Percentiles rank a stretch among this genome's conserved stretches.
phyloP scores from a whole-genome alignment of 208 protist species.

The Crithidia sp. region DNA sequence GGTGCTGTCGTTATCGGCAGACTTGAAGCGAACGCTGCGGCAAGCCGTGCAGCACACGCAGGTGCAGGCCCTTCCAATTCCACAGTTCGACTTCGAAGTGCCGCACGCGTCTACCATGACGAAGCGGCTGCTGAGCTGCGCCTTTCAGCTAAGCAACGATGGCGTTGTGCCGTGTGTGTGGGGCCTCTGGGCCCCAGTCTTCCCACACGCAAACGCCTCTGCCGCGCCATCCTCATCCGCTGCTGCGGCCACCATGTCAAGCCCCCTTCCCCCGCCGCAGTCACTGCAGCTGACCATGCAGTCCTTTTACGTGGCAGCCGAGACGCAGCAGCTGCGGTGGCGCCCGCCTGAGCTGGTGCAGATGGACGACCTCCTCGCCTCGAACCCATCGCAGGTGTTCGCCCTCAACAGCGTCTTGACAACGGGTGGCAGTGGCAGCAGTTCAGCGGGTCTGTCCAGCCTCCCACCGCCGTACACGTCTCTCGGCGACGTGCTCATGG shows the following conservation, averaged over 20 bases:
- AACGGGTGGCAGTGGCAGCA: neutral
- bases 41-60: conserved; percentile 28
- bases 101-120: conserved; percentile 9
- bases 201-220: neutral
- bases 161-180: conserved; percentile 47
- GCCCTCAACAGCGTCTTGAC: conserved; percentile 31
- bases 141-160: conserved; percentile 57
- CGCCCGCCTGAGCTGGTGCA: conserved; percentile 36
- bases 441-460: neutral
- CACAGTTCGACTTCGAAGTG: conserved; percentile 32
- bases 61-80: conserved; percentile 29
- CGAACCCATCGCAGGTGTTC: conserved; percentile 48
- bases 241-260: neutral
- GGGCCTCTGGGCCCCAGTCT: conserved; percentile 38
- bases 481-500: conserved; percentile 22
- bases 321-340: conserved; percentile 39
- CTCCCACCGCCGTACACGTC: conserved; percentile 17
- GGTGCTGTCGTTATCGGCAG: neutral
- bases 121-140: conserved; percentile 38
- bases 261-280: conserved; percentile 12
- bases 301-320: conserved; percentile 41
- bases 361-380: conserved; percentile 34
- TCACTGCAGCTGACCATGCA: conserved; percentile 43
- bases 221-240: neutral
- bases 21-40: conserved; percentile 21